phyloP scores from a whole-genome alignment of 768 basidiomycete genomes.

The Amanita jacksonii region DNA sequence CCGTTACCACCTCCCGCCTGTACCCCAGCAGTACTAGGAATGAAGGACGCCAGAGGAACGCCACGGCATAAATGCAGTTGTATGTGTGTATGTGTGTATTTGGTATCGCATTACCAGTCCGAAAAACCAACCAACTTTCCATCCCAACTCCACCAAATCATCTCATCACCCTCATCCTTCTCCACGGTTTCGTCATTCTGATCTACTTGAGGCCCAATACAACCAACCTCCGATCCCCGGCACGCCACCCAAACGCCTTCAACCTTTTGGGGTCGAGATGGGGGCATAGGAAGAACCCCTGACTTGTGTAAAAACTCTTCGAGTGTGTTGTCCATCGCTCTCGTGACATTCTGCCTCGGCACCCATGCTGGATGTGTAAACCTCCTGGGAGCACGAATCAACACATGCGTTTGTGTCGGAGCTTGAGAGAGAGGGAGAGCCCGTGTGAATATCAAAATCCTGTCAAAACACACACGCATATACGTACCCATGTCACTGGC shows the following conservation, averaged over 20 bases:
- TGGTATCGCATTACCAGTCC: conserved; percentile 41
- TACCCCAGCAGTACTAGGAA: too few species aligned
- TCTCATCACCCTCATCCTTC: conserved; percentile 31
- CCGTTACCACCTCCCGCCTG: too few species aligned
- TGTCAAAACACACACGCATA: too few species aligned
- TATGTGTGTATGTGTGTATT: too few species aligned
- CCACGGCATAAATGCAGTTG: too few species aligned
- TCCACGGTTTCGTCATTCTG: conserved; percentile 10
- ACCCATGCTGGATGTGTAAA: conserved; percentile 25
- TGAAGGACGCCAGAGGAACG: too few species aligned
- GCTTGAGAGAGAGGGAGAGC: conserved; percentile 11
- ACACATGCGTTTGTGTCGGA: conserved; percentile 24
- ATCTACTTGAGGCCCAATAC: conserved; percentile 11
- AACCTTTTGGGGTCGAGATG: conserved; percentile 16
- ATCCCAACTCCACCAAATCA: conserved; percentile 61
- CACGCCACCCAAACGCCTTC: conserved; percentile 41
- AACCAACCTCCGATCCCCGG: conserved; percentile 16
- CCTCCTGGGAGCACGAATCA: conserved; percentile 23
- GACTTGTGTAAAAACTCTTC: conserved; percentile 31
- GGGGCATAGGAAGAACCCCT: too few species aligned
- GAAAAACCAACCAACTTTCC: conserved; percentile 42
- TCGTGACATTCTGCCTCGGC: conserved; percentile 11
- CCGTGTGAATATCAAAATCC: background rate
- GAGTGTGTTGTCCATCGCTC: conserved; percentile 25
- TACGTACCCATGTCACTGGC: conserved; percentile 21